A percentile compares a stretch with the other conserved stretches of the same genome.
These are phyloP conservation scores for Candolleomyces eurysporus DNA, from an alignment of 768 basidiomycete genomes.

Conservation along the genomic window DNA sequence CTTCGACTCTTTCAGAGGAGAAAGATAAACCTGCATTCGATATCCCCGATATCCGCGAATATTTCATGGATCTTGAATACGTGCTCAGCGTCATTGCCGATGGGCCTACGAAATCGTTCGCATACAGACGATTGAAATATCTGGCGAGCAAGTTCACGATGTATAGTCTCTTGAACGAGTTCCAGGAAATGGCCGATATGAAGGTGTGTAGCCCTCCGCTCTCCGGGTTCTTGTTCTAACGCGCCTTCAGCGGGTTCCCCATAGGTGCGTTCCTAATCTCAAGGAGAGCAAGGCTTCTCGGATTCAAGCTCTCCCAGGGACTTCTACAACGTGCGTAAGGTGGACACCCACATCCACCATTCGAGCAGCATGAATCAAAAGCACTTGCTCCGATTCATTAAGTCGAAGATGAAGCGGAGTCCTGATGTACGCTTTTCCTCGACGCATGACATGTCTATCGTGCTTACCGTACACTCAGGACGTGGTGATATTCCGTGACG, in stretches of 20 bases:
- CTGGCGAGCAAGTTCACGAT: slow-evolving; percentile 92
- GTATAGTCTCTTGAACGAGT: slow-evolving; percentile 89
- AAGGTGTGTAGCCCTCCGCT: slow-evolving; percentile 55
- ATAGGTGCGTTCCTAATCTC: slow-evolving; percentile 54
- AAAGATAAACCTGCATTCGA: slow-evolving; percentile 61
- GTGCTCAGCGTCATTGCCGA: slow-evolving; percentile 88
- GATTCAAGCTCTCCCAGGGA: slow-evolving; percentile 51
- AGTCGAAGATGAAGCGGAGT: slow-evolving; percentile 92
- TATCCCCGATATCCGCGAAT: slow-evolving; percentile 86
- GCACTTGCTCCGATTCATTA: slow-evolving; percentile 96
- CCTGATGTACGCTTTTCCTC: slow-evolving; percentile 56
- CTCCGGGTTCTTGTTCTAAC: neutral
- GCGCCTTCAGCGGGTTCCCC: slow-evolving; percentile 62
- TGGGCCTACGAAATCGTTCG: slow-evolving; percentile 95
- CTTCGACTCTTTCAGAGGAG: slow-evolving; percentile 12
- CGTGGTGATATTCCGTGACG: slow-evolving; percentile 94
- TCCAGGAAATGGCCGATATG: slow-evolving; percentile 93
- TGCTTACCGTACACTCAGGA: slow-evolving; percentile 50
- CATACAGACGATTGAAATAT: slow-evolving; percentile 88
- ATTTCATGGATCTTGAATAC: slow-evolving; percentile 94
- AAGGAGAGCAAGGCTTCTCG: neutral
- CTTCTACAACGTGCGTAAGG: slow-evolving; percentile 97
- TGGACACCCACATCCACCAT: slow-evolving; percentile 98
- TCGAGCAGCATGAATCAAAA: slow-evolving; percentile 99
- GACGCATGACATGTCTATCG: neutral